Evolutionary conservation across 805 yeast genomes (phyloP).

Genomic region (Yarrowia porcina): DNA sequence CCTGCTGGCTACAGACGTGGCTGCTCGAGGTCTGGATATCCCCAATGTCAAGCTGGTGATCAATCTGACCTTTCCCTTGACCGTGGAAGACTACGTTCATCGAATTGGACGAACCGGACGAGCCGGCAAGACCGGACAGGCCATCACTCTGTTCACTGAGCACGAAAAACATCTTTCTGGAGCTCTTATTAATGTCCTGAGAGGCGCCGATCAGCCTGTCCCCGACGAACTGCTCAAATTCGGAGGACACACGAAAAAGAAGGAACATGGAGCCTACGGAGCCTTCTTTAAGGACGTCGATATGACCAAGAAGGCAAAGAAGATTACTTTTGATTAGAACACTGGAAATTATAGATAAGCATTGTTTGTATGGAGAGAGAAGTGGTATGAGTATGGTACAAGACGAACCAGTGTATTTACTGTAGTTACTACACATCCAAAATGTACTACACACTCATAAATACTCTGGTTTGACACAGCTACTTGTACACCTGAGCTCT

Average conservation of each 20-base stretch:
- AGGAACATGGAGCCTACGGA: conserved; percentile 96
- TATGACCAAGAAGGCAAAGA: conserved; percentile 73
- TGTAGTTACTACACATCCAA: too few species aligned
- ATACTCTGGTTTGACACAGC: too few species aligned
- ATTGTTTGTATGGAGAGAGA: too few species aligned
- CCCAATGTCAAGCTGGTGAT: conserved; percentile 96
- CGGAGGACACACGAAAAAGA: conserved; percentile 97
- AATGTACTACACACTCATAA: too few species aligned
- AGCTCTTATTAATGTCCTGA: conserved; percentile 82
- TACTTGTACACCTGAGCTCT: too few species aligned
- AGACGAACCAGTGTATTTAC: too few species aligned
- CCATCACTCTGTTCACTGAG: conserved; percentile 94
- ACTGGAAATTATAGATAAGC: too few species aligned
- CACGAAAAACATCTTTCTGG: conserved; percentile 96
- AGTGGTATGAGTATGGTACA: neutral
- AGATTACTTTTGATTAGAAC: conserved; percentile 74
- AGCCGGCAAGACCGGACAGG: conserved; percentile 92
- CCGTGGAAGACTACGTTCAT: conserved; percentile 95
- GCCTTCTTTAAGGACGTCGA: conserved; percentile 95
- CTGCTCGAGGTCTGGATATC: conserved; percentile 96
- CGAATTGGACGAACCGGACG: conserved; percentile 98
- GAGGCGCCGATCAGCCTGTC: conserved; percentile 92
- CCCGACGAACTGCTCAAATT: conserved; percentile 93
- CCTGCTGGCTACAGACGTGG: conserved; percentile 95
- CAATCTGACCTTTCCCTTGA: conserved; percentile 91